Conservation (phyloP, 768 basidiomycete genomes). For the Pseudohyphozyma bogoriensis region DNA sequence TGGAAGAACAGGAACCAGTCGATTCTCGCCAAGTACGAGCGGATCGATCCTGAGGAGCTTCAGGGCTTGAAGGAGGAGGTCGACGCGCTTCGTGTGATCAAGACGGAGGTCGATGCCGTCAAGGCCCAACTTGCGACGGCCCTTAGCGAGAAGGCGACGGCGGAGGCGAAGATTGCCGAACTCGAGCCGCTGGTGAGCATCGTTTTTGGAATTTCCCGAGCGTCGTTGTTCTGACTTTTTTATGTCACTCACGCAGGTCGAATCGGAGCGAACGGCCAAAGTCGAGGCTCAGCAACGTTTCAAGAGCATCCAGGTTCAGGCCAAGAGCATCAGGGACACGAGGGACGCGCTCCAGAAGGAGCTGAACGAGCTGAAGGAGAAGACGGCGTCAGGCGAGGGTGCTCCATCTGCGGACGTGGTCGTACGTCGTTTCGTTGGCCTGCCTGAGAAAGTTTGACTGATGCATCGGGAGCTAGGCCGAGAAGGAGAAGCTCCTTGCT, state of each 20-base stretch:
- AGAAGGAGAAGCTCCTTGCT: constrained; percentile 23
- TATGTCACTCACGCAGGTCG: neutral
- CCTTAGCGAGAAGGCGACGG: neutral
- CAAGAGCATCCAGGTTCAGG: constrained; percentile 29
- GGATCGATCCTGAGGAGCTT: constrained; percentile 75
- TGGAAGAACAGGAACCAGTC: constrained; percentile 81
- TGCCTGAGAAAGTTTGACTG: neutral
- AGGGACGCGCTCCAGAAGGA: constrained; percentile 27
- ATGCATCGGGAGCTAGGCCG: constrained; percentile 22
- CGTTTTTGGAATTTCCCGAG: no score
- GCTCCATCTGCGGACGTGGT: neutral
- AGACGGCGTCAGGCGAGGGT: neutral
- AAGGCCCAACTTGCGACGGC: constrained; percentile 2
- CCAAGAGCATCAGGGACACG: constrained; percentile 22
- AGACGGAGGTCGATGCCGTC: constrained; percentile 20
- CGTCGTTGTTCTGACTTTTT: neutral
- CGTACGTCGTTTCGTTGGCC: neutral
- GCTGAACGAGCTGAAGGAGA: constrained; percentile 34
- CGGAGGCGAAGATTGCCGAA: neutral
- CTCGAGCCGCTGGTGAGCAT: neutral
- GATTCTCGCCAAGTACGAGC: constrained; percentile 78
- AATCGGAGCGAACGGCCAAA: constrained; percentile 15
- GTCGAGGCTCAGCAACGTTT: constrained; percentile 26
- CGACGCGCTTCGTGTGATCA: constrained; percentile 10
- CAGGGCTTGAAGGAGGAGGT: constrained; percentile 63